A percentile compares a stretch with the other conserved stretches of the same genome.
phyloP scores from a whole-genome alignment of 164 flowering plant species.

The Malania oleifera region DNA sequence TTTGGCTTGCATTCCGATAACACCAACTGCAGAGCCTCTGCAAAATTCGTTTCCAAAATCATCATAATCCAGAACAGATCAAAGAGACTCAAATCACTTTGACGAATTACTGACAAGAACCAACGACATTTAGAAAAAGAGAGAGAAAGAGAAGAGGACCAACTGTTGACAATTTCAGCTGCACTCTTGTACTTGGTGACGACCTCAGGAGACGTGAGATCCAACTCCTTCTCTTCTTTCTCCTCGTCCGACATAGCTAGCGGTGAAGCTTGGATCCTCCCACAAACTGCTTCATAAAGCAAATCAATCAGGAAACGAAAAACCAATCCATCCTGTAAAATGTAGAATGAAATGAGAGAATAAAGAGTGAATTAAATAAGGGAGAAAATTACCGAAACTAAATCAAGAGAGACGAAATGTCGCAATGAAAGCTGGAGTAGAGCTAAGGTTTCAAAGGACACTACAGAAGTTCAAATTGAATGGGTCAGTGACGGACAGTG shows the following conservation, averaged over 20 bases:
- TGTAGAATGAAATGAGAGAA: no score
- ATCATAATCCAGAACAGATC: background rate
- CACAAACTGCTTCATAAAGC: conserved; percentile 3
- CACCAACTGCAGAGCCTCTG: conserved; percentile 89
- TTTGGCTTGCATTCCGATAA: conserved; percentile 77
- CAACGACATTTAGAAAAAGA: background rate
- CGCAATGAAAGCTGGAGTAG: no score
- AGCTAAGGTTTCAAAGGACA: no score
- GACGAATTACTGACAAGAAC: background rate
- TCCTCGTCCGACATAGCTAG: conserved; percentile 86
- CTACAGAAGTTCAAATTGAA: no score
- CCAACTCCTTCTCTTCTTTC: conserved; percentile 85
- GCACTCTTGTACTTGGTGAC: conserved; percentile 93
- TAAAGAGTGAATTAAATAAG: no score
- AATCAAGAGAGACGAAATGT: no score
- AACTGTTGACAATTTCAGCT: conserved; percentile 83
- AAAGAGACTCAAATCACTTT: background rate
- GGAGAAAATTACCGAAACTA: no score
- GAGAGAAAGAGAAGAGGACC: conserved; percentile 4
- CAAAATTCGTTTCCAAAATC: conserved; percentile 9
- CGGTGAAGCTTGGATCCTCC: background rate
- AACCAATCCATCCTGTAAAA: no score
- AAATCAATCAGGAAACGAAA: background rate
- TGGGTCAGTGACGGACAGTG: no score
- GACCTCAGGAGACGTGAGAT: conserved; percentile 82